A percentile compares a stretch with the other conserved stretches of the same genome.
Conservation (phyloP, 176 grass and related monocot species). For the Sorghum bicolor region Sorghum_bicolor_NCBIv3 NC_012871.2:70922501-70923000, state of each 20-base stretch:
- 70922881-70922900: conserved; percentile 95
- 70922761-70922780: conserved; percentile 60
- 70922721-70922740: conserved; percentile 98
- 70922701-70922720: conserved; percentile 35
- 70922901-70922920: conserved; percentile 60
- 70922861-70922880: conserved; percentile 96
- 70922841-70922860: conserved; percentile 68
- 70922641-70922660: conserved; percentile 61
- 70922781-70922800: conserved; percentile 49
- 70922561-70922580: conserved; percentile 72
- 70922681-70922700: conserved; percentile 6
- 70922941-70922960: conserved; percentile 69
- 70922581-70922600: conserved; percentile 66
- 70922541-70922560: conserved; percentile 75
- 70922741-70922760: conserved; percentile 89
- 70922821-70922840: conserved; percentile 81
- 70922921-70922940: conserved; percentile 26
- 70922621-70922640: conserved; percentile 75
- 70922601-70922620: conserved; percentile 71
- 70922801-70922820: conserved; percentile 88
- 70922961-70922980: conserved; percentile 77
- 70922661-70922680: conserved; percentile 31
- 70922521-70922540: conserved; percentile 71
- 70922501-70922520: conserved; percentile 51
- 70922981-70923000: conserved; percentile 94